Evolutionary conservation across 495 filamentous ascomycete species (phyloP).

Genomic region (Xylaria bambusicola): DNA sequence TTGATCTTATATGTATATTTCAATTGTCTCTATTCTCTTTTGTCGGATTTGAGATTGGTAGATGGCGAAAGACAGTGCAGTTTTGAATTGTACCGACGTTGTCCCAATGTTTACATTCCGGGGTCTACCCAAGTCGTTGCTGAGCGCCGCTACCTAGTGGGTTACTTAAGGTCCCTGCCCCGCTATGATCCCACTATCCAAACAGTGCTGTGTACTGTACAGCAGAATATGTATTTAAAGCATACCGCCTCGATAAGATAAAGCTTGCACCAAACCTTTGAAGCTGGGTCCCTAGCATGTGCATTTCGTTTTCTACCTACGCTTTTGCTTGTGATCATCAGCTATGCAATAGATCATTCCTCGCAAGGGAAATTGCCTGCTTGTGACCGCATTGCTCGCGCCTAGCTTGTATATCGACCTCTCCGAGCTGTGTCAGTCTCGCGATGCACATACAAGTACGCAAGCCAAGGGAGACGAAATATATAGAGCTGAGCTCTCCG

Average conservation of each 20-base stretch:
- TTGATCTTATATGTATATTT: constrained; percentile 17
- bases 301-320: neutral
- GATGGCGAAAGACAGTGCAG: neutral
- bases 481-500: constrained; percentile 31
- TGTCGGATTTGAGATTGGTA: too few species aligned
- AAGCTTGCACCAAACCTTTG: too few species aligned
- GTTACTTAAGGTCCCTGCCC: too few species aligned
- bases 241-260: constrained; percentile 21
- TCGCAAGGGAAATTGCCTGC: neutral
- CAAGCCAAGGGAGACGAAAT: constrained; percentile 22
- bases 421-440: constrained; percentile 8
- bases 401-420: neutral
- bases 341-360: too few species aligned
- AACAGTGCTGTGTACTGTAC: neutral
- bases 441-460: constrained; percentile 28
- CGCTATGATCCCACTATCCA: too few species aligned
- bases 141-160: constrained; percentile 22
- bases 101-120: constrained; percentile 34
- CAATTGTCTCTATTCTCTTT: too few species aligned
- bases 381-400: constrained; percentile 3
- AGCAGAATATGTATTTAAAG: constrained; percentile 4
- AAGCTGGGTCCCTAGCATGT: neutral
- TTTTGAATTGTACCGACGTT: neutral
- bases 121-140: too few species aligned
- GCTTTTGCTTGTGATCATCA: too few species aligned